phyloP scores from a whole-genome alignment of 352 stramenopile species.

The Phytophthora citricola region DNA sequence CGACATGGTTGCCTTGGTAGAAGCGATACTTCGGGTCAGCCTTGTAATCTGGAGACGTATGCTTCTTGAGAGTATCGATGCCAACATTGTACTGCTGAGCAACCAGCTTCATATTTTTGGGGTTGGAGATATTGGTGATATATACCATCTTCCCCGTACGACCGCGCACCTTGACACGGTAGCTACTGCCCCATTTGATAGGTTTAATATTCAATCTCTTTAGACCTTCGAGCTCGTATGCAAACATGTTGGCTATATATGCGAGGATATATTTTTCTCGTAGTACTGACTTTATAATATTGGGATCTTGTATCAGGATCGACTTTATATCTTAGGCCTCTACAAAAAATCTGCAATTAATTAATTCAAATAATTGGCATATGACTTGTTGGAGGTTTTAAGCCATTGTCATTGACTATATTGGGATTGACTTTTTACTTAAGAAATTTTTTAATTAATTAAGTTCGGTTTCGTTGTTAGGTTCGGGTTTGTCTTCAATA shows the following conservation, averaged over 20 bases:
- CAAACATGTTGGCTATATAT: slow-evolving; percentile 32
- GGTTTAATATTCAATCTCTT: slow-evolving; percentile 21
- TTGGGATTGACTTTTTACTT: too few relatives aligned
- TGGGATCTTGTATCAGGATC: slow-evolving; percentile 22
- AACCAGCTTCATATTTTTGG: slow-evolving; percentile 17
- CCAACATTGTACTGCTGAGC: slow-evolving; percentile 23
- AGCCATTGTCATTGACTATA: background rate
- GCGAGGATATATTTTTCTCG: slow-evolving; percentile 10
- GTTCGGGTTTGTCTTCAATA: too few relatives aligned
- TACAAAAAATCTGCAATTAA: slow-evolving; percentile 14
- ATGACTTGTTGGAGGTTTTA: slow-evolving; percentile 1
- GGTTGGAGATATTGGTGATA: slow-evolving; percentile 13
- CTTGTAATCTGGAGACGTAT: slow-evolving; percentile 16
- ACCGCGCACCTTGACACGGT: slow-evolving; percentile 28
- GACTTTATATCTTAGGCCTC: slow-evolving; percentile 14
- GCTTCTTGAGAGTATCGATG: slow-evolving; percentile 17
- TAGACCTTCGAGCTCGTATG: slow-evolving; percentile 29
- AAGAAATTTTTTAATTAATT: too few relatives aligned
- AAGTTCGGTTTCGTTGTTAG: too few relatives aligned
- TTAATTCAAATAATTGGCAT: slow-evolving; percentile 18
- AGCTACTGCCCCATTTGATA: slow-evolving; percentile 22
- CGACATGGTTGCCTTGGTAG: slow-evolving; percentile 18
- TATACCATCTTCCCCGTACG: slow-evolving; percentile 18
- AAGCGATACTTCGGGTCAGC: slow-evolving; percentile 13
- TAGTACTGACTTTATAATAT: slow-evolving; percentile 17